Percentiles rank a stretch among this genome's conserved stretches.
phyloP scores from a whole-genome alignment of 202 grass and related monocot species.

The Setaria viridis region DNA sequence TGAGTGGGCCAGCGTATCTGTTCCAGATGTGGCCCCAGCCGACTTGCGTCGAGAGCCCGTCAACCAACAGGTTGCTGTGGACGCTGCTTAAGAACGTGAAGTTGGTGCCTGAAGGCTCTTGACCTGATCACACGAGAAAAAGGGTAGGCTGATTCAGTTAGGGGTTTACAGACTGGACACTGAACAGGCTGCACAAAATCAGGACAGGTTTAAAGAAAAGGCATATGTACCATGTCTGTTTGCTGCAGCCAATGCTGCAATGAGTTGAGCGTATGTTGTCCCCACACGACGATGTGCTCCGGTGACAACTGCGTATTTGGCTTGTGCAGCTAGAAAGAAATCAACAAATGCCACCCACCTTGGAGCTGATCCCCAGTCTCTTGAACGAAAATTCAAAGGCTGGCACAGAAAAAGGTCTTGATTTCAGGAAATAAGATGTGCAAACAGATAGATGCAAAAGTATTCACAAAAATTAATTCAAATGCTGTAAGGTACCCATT shows the following conservation, averaged over 20 bases:
- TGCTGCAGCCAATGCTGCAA: constrained; percentile 77
- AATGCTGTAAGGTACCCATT: background rate
- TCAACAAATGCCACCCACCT: constrained; percentile 93
- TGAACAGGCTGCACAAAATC: background rate
- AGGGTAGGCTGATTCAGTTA: background rate
- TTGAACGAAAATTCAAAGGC: constrained; percentile 63
- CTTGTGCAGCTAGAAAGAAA: constrained; percentile 87
- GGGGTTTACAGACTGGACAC: background rate
- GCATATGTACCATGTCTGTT: constrained; percentile 59
- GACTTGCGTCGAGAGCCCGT: constrained; percentile 67
- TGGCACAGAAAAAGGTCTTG: constrained; percentile 37
- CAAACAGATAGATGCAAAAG: background rate
- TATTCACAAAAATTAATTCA: background rate
- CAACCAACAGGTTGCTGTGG: constrained; percentile 70
- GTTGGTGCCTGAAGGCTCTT: constrained; percentile 42
- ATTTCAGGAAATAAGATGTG: constrained; percentile 12
- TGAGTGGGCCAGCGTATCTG: constrained; percentile 74
- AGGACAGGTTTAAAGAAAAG: background rate
- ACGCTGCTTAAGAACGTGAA: constrained; percentile 91
- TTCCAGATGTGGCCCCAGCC: constrained; percentile 95
- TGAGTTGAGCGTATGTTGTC: constrained; percentile 80
- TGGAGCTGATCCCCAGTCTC: constrained; percentile 87
- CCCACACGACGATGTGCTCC: constrained; percentile 85
- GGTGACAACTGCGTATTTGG: constrained; percentile 67
- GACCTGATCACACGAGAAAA: constrained; percentile 41